These are phyloP conservation scores for Blumeria hordei DNA, from an alignment of 2,329 filamentous ascomycete genomes.

Conservation along the genomic window DNA sequence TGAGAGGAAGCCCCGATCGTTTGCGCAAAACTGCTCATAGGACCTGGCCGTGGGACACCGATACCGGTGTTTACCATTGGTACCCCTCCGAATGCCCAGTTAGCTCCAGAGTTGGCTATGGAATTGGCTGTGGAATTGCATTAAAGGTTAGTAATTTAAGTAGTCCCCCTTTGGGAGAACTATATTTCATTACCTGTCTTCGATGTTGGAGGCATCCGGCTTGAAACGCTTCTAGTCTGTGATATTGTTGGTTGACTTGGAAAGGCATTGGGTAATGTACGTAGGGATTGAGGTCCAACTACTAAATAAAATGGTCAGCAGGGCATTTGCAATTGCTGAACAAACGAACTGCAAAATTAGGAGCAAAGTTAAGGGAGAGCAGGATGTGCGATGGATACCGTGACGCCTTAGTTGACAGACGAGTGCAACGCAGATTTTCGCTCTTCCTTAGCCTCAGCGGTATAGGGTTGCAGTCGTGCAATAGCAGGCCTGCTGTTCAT, in stretches of 20 bases:
- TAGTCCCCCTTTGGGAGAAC: conserved; percentile 8
- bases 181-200: conserved; percentile 28
- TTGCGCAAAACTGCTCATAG: conserved; percentile 40
- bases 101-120: conserved; percentile 17
- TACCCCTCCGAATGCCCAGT: conserved; percentile 38
- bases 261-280: conserved; percentile 36
- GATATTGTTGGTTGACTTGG: conserved; percentile 30
- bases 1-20: conserved; percentile 35
- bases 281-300: conserved; percentile 34
- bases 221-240: conserved; percentile 30
- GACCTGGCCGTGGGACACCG: conserved; percentile 27
- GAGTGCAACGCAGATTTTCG: no score
- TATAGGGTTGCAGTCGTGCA: no score
- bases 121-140: not conserved
- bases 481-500: no score
- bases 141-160: not conserved
- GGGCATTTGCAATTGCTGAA: no score
- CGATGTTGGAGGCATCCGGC: conserved; percentile 37
- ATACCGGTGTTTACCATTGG: conserved; percentile 33
- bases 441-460: no score
- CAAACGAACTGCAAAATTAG: no score
- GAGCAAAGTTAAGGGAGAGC: no score
- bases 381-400: no score
- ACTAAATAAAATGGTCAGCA: conserved; percentile 6
- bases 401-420: no score